Conservation (phyloP, 257 asterid genomes). For the Thymus quinquecostatus region DNA sequence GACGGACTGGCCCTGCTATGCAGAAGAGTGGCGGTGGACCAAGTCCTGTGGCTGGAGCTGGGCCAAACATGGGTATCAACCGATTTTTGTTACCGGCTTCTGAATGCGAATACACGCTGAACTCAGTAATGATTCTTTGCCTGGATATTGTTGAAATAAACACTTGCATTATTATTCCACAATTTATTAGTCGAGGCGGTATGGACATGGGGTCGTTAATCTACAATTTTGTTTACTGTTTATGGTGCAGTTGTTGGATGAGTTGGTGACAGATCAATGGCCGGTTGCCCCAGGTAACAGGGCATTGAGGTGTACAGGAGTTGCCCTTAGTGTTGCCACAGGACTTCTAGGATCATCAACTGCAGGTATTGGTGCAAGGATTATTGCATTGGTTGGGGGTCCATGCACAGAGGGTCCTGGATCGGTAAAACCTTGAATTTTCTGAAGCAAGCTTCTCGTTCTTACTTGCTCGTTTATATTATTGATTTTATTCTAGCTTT, state of each 20-base stretch:
- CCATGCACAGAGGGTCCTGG: slow-evolving; percentile 99
- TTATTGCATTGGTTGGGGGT: slow-evolving; percentile 91
- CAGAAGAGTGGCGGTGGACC: slow-evolving; percentile 68
- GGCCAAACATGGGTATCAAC: slow-evolving; percentile 57
- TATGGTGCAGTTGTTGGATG: slow-evolving; percentile 80
- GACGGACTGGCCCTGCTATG: slow-evolving; percentile 52
- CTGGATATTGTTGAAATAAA: slow-evolving; percentile 7
- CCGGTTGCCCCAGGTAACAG: slow-evolving; percentile 82
- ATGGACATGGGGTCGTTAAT: slow-evolving; percentile 17
- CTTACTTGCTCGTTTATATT: not conserved
- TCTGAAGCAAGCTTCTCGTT: slow-evolving; percentile 9
- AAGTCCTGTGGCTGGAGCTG: slow-evolving; percentile 48
- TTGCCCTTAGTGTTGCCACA: slow-evolving; percentile 90
- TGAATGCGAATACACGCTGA: slow-evolving; percentile 79
- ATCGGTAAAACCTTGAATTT: slow-evolving; percentile 64
- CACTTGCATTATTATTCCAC: slow-evolving; percentile 2
- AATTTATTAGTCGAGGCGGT: not conserved
- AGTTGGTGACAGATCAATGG: slow-evolving; percentile 86
- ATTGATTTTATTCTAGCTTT: not conserved
- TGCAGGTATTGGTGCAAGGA: slow-evolving; percentile 86
- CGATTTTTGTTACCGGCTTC: slow-evolving; percentile 89
- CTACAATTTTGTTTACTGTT: slow-evolving; percentile 17
- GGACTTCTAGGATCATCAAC: slow-evolving; percentile 86
- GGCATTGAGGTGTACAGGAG: slow-evolving; percentile 89
- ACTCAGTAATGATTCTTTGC: slow-evolving; percentile 53